These are phyloP conservation scores for Theobroma grandiflorum DNA, from an alignment of 441 rosid species.

Conservation along the genomic window DNA sequence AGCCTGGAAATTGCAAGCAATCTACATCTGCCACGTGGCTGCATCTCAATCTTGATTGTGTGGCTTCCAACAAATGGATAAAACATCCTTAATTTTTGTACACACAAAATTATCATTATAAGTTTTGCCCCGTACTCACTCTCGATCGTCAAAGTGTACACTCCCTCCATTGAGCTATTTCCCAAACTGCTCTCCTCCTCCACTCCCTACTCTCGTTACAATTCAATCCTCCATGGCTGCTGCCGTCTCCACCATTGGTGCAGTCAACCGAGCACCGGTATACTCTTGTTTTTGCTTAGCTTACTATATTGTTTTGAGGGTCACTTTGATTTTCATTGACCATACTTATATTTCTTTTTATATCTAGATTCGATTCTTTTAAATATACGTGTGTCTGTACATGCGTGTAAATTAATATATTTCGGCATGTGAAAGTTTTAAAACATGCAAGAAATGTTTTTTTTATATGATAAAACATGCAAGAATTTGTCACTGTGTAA, in stretches of 20 bases:
- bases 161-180: neutral
- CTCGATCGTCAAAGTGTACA: constrained; percentile 23
- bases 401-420: neutral
- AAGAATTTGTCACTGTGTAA: neutral
- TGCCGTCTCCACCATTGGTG: constrained; percentile 78
- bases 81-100: constrained; percentile 39
- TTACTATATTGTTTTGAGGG: neutral
- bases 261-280: constrained; percentile 80
- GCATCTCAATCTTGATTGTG: constrained; percentile 52
- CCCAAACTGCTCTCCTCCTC: neutral
- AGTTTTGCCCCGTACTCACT: constrained; percentile 20
- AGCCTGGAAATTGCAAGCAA: neutral
- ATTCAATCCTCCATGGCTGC: constrained; percentile 61
- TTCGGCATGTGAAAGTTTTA: neutral
- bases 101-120: constrained; percentile 42
- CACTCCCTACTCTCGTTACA: neutral
- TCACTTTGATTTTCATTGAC: too few species aligned
- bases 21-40: constrained; percentile 50
- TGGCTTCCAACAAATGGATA: constrained; percentile 44
- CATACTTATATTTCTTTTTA: too few species aligned
- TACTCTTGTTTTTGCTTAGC: neutral
- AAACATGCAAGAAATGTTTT: neutral
- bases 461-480: neutral
- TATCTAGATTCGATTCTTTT: neutral
- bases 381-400: neutral